Conservation (phyloP, 495 filamentous ascomycete genomes). For the Lindgomyces ingoldianus region DNA sequence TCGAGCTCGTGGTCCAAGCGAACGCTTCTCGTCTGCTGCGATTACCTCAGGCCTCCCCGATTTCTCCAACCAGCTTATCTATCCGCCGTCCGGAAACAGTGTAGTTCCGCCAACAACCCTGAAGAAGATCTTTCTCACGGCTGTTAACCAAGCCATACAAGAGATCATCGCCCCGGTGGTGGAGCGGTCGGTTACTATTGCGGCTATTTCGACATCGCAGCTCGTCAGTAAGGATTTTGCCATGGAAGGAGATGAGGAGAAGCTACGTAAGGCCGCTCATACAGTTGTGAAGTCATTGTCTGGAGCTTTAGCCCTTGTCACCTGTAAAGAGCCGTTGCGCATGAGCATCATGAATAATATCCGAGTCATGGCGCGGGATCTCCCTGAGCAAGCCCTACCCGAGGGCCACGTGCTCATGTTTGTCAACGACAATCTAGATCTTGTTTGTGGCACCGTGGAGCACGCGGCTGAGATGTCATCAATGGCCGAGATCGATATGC, state of each 20-base stretch:
- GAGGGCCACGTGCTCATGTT: conserved; percentile 94
- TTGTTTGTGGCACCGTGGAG: conserved; percentile 88
- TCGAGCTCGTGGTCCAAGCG: conserved; percentile 62
- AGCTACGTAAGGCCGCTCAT: conserved; percentile 77
- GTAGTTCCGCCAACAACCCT: conserved; percentile 53
- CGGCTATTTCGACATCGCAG: conserved; percentile 90
- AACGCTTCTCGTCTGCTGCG: conserved; percentile 69
- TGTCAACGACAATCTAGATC: conserved; percentile 95
- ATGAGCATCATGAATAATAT: conserved; percentile 97
- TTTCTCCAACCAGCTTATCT: conserved; percentile 67
- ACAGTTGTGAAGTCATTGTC: conserved; percentile 91
- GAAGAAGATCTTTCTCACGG: conserved; percentile 76
- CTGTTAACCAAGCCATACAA: conserved; percentile 81
- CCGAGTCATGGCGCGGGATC: conserved; percentile 68
- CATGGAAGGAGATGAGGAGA: conserved; percentile 85
- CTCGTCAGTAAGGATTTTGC: conserved; percentile 95
- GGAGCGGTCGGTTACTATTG: conserved; percentile 94
- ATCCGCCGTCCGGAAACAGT: conserved; percentile 75
- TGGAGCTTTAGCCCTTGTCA: conserved; percentile 91
- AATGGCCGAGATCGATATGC: conserved; percentile 88
- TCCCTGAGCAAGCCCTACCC: conserved; percentile 71
- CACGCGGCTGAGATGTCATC: conserved; percentile 91
- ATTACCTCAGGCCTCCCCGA: conserved; percentile 78
- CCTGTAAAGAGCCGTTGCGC: conserved; percentile 92
- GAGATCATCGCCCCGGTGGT: conserved; percentile 98